Base-by-base conservation (phyloP, 257 asterid species). In the Primulina tabacum region DNA sequence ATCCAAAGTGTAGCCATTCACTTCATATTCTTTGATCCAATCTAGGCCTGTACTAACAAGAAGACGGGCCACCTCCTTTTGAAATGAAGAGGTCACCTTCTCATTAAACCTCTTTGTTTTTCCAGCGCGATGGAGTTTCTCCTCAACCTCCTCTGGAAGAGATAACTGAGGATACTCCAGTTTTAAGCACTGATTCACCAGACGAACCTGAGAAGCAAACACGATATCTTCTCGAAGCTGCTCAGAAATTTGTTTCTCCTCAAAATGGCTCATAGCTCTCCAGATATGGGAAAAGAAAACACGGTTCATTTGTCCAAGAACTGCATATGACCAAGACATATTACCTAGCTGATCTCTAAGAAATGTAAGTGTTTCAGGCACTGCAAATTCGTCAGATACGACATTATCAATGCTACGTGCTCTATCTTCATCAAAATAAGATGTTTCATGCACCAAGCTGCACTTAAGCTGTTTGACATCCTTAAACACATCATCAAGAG, bases 271-370 rank as follows among this genome's bases (percentile, higher is more conserved):
- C 56, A 93, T 76, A 20, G 82, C 76, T 79, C 66, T 86, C 99
- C 97, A 89, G 12, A 86, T 78, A 56, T 76, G 79, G 52, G 75
- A 68, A 73, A 93, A 90, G 87, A 87, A 93, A 32, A 58, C 76
- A 38, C 82, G 77, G 64, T 84, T 66, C 76, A 90, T 62, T 67
- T 77, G 79, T 71, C 97, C 99, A 77, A 90, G 82, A 78, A 91
- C 97, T 5, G 99, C 90, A 72, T 86, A 94, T 0, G 99, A 94
- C 97, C 97, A 94, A 35, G 86, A 81, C 68, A 94, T 88, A 63
- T 84, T 89, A 35, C 96, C 92, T 0, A 90, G 85, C 77, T 94
- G 93, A 70, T 86, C 92, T 76, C 96, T 86, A 26, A 74, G 78
- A 64, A 92, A 86, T 34, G 73, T 70, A 65, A 87, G 83, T 21